These are phyloP conservation scores for Kentomonas sorsogonicus DNA, from an alignment of 208 protist genomes.

Conservation along the genomic window DNA sequence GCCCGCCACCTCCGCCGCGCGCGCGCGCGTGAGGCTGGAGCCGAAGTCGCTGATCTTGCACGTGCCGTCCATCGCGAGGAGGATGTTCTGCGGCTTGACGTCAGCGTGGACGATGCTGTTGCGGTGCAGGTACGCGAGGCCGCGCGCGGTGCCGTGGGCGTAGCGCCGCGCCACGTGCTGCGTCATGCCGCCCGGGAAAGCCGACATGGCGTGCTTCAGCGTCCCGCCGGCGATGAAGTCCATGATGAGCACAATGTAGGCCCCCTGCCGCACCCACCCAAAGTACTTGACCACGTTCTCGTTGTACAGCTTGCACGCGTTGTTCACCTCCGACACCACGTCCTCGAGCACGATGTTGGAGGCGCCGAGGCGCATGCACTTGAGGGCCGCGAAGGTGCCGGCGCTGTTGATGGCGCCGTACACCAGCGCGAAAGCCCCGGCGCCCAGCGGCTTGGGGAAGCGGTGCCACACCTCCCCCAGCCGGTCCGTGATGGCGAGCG, in stretches of 20 bases:
- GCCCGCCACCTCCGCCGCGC: constrained; percentile 14
- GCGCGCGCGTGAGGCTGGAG: constrained; percentile 68
- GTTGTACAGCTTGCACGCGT: constrained; percentile 29
- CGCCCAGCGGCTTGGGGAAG: constrained; percentile 21
- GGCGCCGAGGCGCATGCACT: constrained; percentile 30
- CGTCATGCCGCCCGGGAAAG: constrained; percentile 43
- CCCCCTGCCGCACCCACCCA: constrained; percentile 23
- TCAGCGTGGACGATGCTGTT: constrained; percentile 77
- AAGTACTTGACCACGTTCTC: constrained; percentile 50
- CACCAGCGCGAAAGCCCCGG: constrained; percentile 35
- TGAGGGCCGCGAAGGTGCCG: constrained; percentile 33
- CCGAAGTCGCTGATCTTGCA: constrained; percentile 87
- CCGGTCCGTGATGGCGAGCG: constrained; percentile 24
- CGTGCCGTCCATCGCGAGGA: constrained; percentile 60
- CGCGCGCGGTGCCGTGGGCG: constrained; percentile 44
- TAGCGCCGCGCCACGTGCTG: constrained; percentile 38
- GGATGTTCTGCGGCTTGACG: constrained; percentile 87
- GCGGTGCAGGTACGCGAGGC: constrained; percentile 74
- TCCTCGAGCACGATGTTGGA: constrained; percentile 19
- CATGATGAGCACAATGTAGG: constrained; percentile 60
- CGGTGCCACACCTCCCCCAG: constrained; percentile 23
- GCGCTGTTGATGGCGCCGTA: constrained; percentile 30
- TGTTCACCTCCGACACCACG: constrained; percentile 48
- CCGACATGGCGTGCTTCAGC: constrained; percentile 46
- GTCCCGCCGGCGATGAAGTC: constrained; percentile 81